These are phyloP conservation scores for Simplicillium sp. DNA, from an alignment of 2,329 filamentous ascomycete genomes.

Conservation along the genomic window DNA sequence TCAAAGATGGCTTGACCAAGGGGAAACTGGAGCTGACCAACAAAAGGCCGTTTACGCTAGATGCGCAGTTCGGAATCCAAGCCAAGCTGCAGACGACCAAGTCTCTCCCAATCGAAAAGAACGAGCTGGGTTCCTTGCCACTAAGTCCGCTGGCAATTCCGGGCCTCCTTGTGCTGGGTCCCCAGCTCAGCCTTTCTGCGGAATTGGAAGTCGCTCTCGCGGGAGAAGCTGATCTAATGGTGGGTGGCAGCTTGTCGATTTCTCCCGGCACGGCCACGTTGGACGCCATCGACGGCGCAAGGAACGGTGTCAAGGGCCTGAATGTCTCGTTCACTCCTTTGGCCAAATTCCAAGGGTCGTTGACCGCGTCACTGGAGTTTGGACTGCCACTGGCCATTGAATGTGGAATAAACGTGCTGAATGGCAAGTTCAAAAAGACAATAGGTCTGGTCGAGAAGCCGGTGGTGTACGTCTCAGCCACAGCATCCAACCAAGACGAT, in stretches of 20 bases:
- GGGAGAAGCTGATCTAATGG: neutral
- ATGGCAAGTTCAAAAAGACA: slow-evolving; percentile 3
- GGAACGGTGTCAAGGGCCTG: neutral
- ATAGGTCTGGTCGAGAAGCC: slow-evolving; percentile 1
- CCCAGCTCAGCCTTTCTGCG: neutral
- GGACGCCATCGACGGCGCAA: neutral
- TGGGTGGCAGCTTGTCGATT: too few relatives aligned
- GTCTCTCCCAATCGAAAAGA: neutral
- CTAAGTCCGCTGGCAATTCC: neutral
- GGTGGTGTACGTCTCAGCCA: neutral
- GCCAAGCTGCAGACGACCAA: neutral
- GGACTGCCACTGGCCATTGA: slow-evolving; percentile 2
- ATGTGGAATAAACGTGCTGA: slow-evolving; percentile 2
- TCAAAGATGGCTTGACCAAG: slow-evolving; percentile 1
- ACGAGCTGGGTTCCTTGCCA: neutral
- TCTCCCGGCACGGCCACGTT: neutral
- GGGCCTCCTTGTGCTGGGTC: neutral
- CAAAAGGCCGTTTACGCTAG: neutral
- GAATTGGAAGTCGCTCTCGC: neutral
- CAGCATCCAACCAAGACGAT: neutral
- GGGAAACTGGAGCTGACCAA: neutral
- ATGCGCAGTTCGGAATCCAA: neutral
- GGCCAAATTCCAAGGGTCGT: neutral
- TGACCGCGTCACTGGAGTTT: neutral
- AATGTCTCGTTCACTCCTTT: too few relatives aligned